A percentile compares a stretch with the other conserved stretches of the same genome.
phyloP scores from a whole-genome alignment of 495 filamentous ascomycete genomes.

The Tuber umbilicatum region DNA sequence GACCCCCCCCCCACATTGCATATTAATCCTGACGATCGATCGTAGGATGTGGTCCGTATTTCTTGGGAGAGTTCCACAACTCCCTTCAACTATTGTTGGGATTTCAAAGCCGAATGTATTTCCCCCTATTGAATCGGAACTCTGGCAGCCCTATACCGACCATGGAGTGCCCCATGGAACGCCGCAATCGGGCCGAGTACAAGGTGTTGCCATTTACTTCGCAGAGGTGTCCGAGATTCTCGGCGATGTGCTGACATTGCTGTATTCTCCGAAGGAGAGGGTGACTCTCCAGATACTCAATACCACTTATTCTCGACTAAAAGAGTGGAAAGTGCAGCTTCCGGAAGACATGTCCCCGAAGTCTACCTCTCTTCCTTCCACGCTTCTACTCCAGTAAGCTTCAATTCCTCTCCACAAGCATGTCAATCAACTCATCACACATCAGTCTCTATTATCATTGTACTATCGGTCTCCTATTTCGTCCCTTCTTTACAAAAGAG shows the following conservation, averaged over 20 bases:
- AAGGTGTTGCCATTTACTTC: conserved; percentile 44
- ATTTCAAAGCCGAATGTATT: conserved; percentile 31
- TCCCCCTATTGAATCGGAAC: conserved; percentile 26
- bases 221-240: conserved; percentile 62
- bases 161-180: conserved; percentile 8
- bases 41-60: conserved; percentile 58
- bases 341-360: conserved; percentile 54
- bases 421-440: conserved; percentile 17
- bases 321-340: conserved; percentile 58
- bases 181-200: conserved; percentile 25
- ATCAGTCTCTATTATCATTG: conserved; percentile 61
- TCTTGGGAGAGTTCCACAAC: conserved; percentile 58
- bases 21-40: conserved; percentile 9
- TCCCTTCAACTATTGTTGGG: conserved; percentile 45
- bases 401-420: conserved; percentile 12
- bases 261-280: conserved; percentile 56
- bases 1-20: background rate
- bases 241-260: conserved; percentile 57
- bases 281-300: conserved; percentile 55
- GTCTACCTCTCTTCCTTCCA: conserved; percentile 54
- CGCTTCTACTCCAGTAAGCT: conserved; percentile 60
- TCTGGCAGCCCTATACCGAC: conserved; percentile 28
- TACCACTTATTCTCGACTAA: conserved; percentile 53
- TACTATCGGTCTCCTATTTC: conserved; percentile 57
- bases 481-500: conserved; percentile 58